Base-by-base conservation (phyloP, 2,329 filamentous ascomycete species). In the Nemania diffusa region DNA sequence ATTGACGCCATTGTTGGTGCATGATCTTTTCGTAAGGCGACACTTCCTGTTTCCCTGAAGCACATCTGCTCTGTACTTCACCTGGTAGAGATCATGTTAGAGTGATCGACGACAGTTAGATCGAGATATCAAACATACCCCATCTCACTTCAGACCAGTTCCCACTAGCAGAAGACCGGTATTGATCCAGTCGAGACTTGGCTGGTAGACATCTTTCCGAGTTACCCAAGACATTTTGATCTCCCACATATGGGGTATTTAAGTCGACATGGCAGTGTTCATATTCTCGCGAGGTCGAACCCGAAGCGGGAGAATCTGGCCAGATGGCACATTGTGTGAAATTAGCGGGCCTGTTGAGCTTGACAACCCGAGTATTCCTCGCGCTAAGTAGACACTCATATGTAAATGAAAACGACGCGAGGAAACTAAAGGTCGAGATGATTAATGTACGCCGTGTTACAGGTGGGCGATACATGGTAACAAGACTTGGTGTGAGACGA, bases 101-200 rank as follows among this genome's bases (percentile, higher is more conserved):
- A 29, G 34, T 17, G 24, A 3, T 17, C 5, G 9, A 57, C 5
- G 22, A 27, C 46, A 50, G 58, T 26, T n/a, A 53, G 11, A 26
- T 51, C 22, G 57, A 52, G 11, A 37, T 34, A 8, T 15, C 15
- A 40, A 22, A 62, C 67, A 60, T 64, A 68, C 69, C 69, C 69
- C 69, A 71, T 64, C 59, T 64, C 26, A 71, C 62, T 37, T 68
- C 62, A 6, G 58, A 58, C 69, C 67, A 71, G 42, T 71, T 68
- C 22, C 62, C 62, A 34, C 40, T 37, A 15, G 42, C 26, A 7
- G 60, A 53, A 11, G 51, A 27, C 8, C 59, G 29, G 34, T 71
- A 68, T 57, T 62, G 62, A n/a, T 61, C 60, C 2, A 71, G 51
- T 15, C 69, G 64, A 27, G 42, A 29, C 17, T 22, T 46, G 24